Conservation (phyloP, 345 rosid genomes). For the Viola odorata region DNA sequence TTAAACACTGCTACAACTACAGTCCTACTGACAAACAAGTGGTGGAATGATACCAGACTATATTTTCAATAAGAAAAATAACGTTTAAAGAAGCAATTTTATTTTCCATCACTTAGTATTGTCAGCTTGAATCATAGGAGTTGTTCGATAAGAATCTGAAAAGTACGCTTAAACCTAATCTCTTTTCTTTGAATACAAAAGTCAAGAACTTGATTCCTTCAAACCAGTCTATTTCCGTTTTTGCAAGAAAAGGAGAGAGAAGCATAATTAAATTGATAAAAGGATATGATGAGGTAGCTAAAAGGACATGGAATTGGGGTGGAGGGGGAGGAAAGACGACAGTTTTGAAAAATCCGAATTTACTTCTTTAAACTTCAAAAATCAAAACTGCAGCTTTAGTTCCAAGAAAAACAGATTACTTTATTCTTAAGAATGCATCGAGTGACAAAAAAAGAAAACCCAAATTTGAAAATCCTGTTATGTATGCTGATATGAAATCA, state of each 20-base stretch:
- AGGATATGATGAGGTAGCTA: no score
- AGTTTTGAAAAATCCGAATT: background rate
- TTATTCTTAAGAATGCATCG: no score
- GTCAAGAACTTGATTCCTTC: background rate
- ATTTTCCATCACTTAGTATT: background rate
- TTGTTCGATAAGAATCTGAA: no score
- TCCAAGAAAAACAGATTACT: no score
- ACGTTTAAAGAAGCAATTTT: background rate
- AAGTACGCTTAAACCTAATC: background rate
- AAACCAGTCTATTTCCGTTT: background rate
- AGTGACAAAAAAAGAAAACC: no score
- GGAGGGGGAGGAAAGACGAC: background rate
- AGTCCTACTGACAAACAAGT: constrained; percentile 6
- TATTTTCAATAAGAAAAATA: background rate
- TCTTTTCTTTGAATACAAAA: background rate
- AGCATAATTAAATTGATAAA: background rate
- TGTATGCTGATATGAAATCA: no score
- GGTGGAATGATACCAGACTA: background rate
- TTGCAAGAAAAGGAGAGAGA: background rate
- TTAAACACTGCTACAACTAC: background rate
- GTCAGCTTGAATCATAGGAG: no score
- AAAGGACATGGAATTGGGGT: background rate
- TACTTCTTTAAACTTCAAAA: no score
- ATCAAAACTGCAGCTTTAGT: no score
- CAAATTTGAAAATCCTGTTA: no score